phyloP scores from a whole-genome alignment of 192 early-diverging fungal genomes.

The Pilobolus umbonatus region DNA sequence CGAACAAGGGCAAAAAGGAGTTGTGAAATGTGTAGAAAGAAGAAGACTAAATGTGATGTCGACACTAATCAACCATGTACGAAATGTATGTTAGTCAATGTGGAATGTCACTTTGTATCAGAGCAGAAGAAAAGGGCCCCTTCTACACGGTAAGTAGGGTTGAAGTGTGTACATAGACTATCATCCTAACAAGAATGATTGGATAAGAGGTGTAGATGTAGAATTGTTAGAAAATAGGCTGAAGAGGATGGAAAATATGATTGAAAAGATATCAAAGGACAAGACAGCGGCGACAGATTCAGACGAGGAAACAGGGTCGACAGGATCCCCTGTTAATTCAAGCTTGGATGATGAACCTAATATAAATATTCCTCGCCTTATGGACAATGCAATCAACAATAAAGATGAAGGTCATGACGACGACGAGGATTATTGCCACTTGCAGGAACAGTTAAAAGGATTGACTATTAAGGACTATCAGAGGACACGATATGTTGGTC shows the following conservation, averaged over 20 bases:
- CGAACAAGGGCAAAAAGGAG: constrained; percentile 31
- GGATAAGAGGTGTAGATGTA: constrained; percentile 32
- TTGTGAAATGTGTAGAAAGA: constrained; percentile 71
- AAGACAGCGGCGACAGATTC: not conserved
- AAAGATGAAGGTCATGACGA: not conserved
- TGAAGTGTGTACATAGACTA: not conserved
- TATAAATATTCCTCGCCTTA: too few species aligned
- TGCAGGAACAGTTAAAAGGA: constrained; percentile 50
- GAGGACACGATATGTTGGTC: constrained; percentile 63
- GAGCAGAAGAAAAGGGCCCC: constrained; percentile 63
- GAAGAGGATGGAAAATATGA: constrained; percentile 61
- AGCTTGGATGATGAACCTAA: too few species aligned
- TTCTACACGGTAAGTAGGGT: constrained; percentile 56
- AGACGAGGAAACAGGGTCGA: not conserved
- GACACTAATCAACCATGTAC: constrained; percentile 58
- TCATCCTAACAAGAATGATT: not conserved
- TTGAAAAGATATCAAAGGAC: constrained; percentile 49
- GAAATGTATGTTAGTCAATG: constrained; percentile 57
- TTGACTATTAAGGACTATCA: constrained; percentile 61
- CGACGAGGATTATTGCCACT: not conserved
- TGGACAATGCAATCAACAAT: too few species aligned
- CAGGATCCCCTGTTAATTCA: too few species aligned
- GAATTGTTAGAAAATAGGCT: constrained; percentile 70
- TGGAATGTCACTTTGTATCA: constrained; percentile 42
- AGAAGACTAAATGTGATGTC: constrained; percentile 77